These are phyloP conservation scores for Eucalyptus marginata DNA, from an alignment of 345 rosid genomes.

Conservation along the genomic window DNA sequence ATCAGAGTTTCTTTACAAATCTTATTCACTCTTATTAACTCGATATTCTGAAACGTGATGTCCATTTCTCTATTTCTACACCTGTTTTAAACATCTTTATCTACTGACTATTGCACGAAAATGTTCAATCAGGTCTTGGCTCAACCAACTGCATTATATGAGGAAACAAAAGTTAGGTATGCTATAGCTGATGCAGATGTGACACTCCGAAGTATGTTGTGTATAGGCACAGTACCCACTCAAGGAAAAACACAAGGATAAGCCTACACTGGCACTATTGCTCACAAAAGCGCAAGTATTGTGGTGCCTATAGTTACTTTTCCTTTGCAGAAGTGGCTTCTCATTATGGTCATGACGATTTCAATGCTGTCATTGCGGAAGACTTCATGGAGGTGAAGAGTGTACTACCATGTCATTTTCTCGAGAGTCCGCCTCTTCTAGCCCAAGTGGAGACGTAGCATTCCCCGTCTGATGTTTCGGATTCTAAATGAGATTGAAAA, in stretches of 20 bases:
- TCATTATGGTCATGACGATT: slow-evolving; percentile 40
- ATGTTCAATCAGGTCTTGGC: slow-evolving; percentile 15
- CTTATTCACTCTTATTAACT: no score
- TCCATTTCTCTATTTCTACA: not conserved
- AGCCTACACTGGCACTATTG: not conserved
- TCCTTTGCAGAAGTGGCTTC: slow-evolving; percentile 41
- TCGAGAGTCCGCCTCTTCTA: not conserved
- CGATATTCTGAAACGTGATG: not conserved
- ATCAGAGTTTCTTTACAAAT: no score
- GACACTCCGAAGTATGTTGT: slow-evolving; percentile 48
- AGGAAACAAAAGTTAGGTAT: slow-evolving; percentile 48
- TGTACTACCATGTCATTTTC: not conserved
- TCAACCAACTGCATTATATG: slow-evolving; percentile 25
- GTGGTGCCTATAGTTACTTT: slow-evolving; percentile 4
- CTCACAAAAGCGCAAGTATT: not conserved
- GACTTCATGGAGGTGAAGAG: slow-evolving; percentile 53
- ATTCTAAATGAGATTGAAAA: slow-evolving; percentile 54
- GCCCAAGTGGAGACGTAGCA: not conserved
- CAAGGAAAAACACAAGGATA: not conserved
- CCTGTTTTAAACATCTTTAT: not conserved
- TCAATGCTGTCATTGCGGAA: slow-evolving; percentile 43
- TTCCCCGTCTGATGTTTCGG: slow-evolving; percentile 8
- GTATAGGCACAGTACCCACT: not conserved
- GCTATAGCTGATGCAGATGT: slow-evolving; percentile 65
- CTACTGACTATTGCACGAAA: not conserved